These are phyloP conservation scores for Solanum clarkiae DNA, from an alignment of 257 asterid genomes.

Conservation along the genomic window DNA sequence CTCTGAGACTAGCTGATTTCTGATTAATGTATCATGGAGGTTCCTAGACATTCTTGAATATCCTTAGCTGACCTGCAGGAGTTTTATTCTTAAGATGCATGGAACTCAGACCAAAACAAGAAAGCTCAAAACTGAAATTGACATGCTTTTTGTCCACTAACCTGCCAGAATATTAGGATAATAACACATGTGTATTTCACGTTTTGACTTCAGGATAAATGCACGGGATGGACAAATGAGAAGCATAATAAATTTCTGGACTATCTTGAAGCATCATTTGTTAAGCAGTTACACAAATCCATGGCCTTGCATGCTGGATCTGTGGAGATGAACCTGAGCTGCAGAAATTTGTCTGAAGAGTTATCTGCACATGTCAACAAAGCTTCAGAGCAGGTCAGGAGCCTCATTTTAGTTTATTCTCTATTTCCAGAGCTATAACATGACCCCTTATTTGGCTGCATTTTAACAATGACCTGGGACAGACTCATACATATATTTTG, in stretches of 20 bases:
- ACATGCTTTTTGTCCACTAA: not conserved
- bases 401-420: not conserved
- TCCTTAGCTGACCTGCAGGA: not conserved
- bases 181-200: not conserved
- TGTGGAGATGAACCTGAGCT: constrained; percentile 13
- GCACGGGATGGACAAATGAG: constrained; percentile 58
- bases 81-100: not conserved
- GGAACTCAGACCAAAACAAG: not conserved
- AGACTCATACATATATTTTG: not conserved
- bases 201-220: constrained; percentile 28
- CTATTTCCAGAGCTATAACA: not conserved
- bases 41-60: not conserved
- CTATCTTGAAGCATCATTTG: constrained; percentile 60
- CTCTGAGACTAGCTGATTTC: not conserved
- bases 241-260: constrained; percentile 56
- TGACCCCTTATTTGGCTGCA: not conserved
- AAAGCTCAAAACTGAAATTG: not conserved
- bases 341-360: constrained; percentile 3
- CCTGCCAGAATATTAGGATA: not conserved
- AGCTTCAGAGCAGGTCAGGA: constrained; percentile 38
- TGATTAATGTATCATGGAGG: not conserved
- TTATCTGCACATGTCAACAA: constrained; percentile 3
- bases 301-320: constrained; percentile 14
- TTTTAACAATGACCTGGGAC: not conserved
- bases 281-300: constrained; percentile 49